Conservation (phyloP, 2,329 filamentous ascomycete species). For the Diaporthe citrichinensis region DNA sequence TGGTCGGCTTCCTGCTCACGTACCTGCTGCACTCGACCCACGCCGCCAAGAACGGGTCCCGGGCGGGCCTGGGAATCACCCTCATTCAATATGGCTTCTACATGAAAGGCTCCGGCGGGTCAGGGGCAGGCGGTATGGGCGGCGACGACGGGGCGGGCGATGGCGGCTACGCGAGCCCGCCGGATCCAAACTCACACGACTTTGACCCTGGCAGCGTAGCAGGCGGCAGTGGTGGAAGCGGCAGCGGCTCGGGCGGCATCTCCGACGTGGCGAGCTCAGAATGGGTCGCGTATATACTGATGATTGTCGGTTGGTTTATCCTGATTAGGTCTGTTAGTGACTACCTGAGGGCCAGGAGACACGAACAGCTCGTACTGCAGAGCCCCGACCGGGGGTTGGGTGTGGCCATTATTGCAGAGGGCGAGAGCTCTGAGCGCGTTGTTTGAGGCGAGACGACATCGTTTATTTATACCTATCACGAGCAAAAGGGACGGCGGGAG, state of each 20-base stretch:
- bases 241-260: slow-evolving; percentile 57
- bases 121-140: slow-evolving; percentile 55
- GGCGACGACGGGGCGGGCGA: slow-evolving; percentile 56
- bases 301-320: slow-evolving; percentile 99
- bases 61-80: slow-evolving; percentile 93
- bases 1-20: slow-evolving; percentile 96
- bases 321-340: slow-evolving; percentile 94
- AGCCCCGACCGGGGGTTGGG: slow-evolving; percentile 90
- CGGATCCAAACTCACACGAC: slow-evolving; percentile 90
- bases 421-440: slow-evolving; percentile 83
- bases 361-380: slow-evolving; percentile 93
- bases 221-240: slow-evolving; percentile 50
- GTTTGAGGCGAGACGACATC: slow-evolving; percentile 63
- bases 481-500: not conserved
- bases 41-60: slow-evolving; percentile 96
- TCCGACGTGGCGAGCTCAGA: slow-evolving; percentile 80
- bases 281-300: slow-evolving; percentile 91
- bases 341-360: slow-evolving; percentile 87
- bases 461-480: not conserved
- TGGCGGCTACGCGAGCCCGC: slow-evolving; percentile 77
- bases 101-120: slow-evolving; percentile 76
- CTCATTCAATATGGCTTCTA: slow-evolving; percentile 97
- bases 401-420: slow-evolving; percentile 88
- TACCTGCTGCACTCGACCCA: slow-evolving; percentile 98
- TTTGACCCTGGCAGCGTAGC: slow-evolving; percentile 83